These are phyloP conservation scores for Jaenimonas drosophilae DNA, from an alignment of 208 protist genomes.

Conservation along the genomic window DNA sequence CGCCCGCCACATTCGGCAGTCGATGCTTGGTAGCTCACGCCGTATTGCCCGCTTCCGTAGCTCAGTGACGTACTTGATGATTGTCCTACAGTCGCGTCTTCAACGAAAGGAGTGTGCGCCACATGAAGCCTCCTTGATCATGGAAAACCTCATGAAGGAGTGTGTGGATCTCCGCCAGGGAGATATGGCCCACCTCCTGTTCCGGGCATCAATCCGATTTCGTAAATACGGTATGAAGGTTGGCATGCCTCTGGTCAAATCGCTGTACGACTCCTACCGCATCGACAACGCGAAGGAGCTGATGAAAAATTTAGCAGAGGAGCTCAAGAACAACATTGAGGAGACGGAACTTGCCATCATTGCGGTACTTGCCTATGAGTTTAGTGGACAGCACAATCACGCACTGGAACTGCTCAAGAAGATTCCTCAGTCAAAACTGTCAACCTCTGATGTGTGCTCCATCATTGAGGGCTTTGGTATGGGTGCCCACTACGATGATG, in stretches of 20 bases:
- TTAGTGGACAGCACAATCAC: conserved; percentile 24
- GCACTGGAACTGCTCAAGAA: conserved; percentile 30
- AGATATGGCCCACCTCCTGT: conserved; percentile 88
- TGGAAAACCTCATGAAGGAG: conserved; percentile 83
- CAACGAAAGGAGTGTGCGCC: conserved; percentile 63
- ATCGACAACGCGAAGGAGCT: conserved; percentile 66
- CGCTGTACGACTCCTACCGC: conserved; percentile 82
- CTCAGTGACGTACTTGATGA: conserved; percentile 88
- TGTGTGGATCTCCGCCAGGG: conserved; percentile 83
- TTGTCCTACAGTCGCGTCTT: conserved; percentile 74
- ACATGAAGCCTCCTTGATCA: conserved; percentile 52
- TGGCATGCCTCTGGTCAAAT: conserved; percentile 41
- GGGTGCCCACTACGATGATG: conserved; percentile 33
- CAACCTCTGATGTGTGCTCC: conserved; percentile 44
- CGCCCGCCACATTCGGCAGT: conserved; percentile 73
- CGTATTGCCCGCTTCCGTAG: conserved; percentile 83
- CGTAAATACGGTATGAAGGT: conserved; percentile 76
- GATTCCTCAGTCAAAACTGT: conserved; percentile 27
- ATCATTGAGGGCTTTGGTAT: conserved; percentile 66
- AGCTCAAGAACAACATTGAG: conserved; percentile 33
- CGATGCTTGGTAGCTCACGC: conserved; percentile 61
- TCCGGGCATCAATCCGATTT: conserved; percentile 83
- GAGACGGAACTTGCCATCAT: conserved; percentile 31
- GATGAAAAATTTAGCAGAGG: conserved; percentile 79
- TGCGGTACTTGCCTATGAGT: conserved; percentile 63